A percentile compares a stretch with the other conserved stretches of the same genome.
phyloP scores from a whole-genome alignment of 768 basidiomycete genomes.

The Gymnopilus dilepis region DNA sequence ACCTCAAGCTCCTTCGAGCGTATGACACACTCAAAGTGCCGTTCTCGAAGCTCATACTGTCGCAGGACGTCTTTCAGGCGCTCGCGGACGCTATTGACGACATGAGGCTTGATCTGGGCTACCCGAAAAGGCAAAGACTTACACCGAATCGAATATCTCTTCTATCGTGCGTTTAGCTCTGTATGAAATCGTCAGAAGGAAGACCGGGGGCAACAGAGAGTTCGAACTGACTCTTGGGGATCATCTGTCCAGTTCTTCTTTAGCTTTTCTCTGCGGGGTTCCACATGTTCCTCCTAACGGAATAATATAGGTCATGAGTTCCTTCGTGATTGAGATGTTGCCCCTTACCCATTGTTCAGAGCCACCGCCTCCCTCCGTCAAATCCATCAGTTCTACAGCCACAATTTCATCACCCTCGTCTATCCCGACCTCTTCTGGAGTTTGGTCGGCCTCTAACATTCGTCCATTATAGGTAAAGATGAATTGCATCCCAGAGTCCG shows the following conservation, averaged over 20 bases:
- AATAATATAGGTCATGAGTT: conserved; percentile 4
- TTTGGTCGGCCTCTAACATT: conserved; percentile 79
- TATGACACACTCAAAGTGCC: conserved; percentile 91
- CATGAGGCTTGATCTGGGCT: not conserved
- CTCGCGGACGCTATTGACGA: conserved; percentile 68
- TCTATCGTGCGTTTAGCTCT: conserved; percentile 80
- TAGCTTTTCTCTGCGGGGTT: conserved; percentile 69
- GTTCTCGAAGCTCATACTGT: conserved; percentile 89
- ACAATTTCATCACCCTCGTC: conserved; percentile 90
- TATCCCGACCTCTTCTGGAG: conserved; percentile 86
- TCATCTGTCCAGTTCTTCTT: conserved; percentile 84
- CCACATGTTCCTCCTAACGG: conserved; percentile 66
- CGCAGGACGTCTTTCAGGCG: conserved; percentile 86
- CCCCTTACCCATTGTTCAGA: conserved; percentile 67
- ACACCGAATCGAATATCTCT: conserved; percentile 88
- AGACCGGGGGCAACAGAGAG: not conserved
- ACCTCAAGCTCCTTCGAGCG: conserved; percentile 93
- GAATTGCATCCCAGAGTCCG: conserved; percentile 68
- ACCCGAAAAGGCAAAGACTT: conserved; percentile 36
- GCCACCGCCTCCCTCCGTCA: conserved; percentile 70
- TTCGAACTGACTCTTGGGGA: conserved; percentile 62
- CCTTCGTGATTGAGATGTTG: not conserved
- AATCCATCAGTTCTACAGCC: conserved; percentile 89
- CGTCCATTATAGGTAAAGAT: conserved; percentile 86
- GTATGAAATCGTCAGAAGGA: conserved; percentile 16